Conservation (phyloP, 192 early-diverging fungal species). For the Allomyces arbusculus region DNA sequence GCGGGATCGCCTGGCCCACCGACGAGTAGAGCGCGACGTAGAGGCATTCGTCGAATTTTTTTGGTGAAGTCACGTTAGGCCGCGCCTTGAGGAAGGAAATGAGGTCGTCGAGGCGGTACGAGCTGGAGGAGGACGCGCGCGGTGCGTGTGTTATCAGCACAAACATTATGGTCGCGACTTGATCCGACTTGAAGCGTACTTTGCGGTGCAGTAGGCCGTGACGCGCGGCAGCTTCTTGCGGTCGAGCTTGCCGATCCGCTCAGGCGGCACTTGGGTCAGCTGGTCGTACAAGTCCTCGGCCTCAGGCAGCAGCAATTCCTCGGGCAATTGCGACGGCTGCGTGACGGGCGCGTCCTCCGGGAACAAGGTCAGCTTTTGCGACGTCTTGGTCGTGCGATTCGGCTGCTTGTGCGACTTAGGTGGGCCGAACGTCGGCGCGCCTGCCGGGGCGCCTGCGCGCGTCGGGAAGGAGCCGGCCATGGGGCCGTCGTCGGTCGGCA, state of each 20-base stretch:
- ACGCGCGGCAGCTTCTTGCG: conserved; percentile 52
- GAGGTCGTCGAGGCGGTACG: neutral
- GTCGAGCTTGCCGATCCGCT: conserved; percentile 52
- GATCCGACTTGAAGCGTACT: conserved; percentile 14
- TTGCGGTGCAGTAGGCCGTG: conserved; percentile 67
- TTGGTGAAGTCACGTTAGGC: neutral
- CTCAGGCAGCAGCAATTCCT: conserved; percentile 16
- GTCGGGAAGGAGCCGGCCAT: too few relatives aligned
- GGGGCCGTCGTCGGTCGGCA: too few relatives aligned
- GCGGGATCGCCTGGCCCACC: neutral
- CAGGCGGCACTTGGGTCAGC: conserved; percentile 44
- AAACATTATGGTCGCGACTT: too few relatives aligned
- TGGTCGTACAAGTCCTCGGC: conserved; percentile 42
- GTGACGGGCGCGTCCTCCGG: conserved; percentile 45
- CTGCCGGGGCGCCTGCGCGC: too few relatives aligned
- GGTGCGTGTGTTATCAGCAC: too few relatives aligned
- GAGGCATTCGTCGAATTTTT: conserved; percentile 27
- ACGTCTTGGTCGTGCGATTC: conserved; percentile 77
- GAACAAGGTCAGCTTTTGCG: conserved; percentile 77
- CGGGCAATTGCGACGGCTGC: conserved; percentile 4
- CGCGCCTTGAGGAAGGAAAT: neutral
- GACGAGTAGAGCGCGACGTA: conserved; percentile 7
- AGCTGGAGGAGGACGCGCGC: too few relatives aligned
- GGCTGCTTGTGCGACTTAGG: conserved; percentile 34
- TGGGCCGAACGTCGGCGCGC: neutral